Conservation (phyloP, 2,329 filamentous ascomycete species). For the Colletotrichum lentis region DNA sequence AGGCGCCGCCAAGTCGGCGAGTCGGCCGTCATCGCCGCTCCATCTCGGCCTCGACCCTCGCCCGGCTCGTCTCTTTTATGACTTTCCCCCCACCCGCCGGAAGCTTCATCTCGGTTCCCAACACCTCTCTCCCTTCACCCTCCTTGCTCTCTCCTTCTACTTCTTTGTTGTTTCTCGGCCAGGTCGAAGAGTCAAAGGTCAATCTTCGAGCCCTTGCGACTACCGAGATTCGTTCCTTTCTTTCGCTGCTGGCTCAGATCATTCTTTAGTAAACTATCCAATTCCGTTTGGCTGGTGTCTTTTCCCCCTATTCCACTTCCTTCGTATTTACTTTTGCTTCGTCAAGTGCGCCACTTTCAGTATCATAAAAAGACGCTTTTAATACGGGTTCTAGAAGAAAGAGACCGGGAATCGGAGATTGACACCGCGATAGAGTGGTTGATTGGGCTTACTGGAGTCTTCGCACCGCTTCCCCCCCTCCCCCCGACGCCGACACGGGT, state of each 20-base stretch:
- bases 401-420: conserved; percentile 21
- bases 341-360: conserved; percentile 33
- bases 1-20: conserved; percentile 32
- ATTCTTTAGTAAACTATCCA: conserved; percentile 46
- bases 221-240: conserved; percentile 51
- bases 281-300: conserved; percentile 38
- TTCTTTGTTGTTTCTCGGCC: conserved; percentile 49
- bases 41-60: conserved; percentile 14
- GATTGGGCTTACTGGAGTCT: conserved; percentile 24
- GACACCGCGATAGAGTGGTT: conserved; percentile 13
- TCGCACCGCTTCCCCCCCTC: conserved; percentile 8
- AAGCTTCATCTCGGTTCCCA: conserved; percentile 38
- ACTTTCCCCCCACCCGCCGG: conserved; percentile 47
- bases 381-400: conserved; percentile 32
- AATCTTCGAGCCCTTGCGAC: conserved; percentile 47
- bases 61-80: conserved; percentile 48
- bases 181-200: conserved; percentile 55
- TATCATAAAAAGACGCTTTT: conserved; percentile 32
- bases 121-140: conserved; percentile 42
- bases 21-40: conserved; percentile 20
- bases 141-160: conserved; percentile 46
- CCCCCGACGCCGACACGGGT: conserved; percentile 11
- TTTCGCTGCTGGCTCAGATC: conserved; percentile 69
- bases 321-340: conserved; percentile 43
- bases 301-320: conserved; percentile 33